Evolutionary conservation across 83 land plant species (phyloP), one percentile per base, ranked within the genome.

Genomic region (Larix sibirica): DNA sequence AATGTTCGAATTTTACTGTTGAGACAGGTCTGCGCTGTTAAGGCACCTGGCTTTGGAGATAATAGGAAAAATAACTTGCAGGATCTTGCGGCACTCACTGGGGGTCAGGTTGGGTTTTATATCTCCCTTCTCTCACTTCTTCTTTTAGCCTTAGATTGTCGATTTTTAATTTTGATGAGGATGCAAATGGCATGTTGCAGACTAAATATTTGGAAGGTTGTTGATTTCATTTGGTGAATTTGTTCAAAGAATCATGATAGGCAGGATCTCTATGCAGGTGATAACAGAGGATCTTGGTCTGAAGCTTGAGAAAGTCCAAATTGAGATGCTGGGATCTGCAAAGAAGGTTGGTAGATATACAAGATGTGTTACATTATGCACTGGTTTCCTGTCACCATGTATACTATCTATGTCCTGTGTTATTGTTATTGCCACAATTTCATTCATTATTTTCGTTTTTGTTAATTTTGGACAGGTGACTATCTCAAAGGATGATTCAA

Each of bases 401-500:
- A 31, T 77, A n/a, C 38, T 36, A 31, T 50, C 14, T 74, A 4
- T 76, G 59, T 76, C 24, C 20, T 76, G n/a, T 20, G 16, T 70
- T 70, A 17, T 76, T 54, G 28, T 71, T 24, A 47, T 3, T 50
- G 13, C 54, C 0, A 7, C 23, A 2, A 8, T 20, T 33, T 33
- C 47, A 17, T 36, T 75, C 60, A 50, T 24, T 6, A 18, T 18
- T 17, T 36, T 2, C 1, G 6, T 54, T 76, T 54, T 76, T 12
- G 20, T 21, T n/a, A 6, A n/a, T 54, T 13, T 54, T 76, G 17
- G 23, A 42, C 44, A 88, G 95, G 92, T 88, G 26, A 95, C 96
- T 31, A 62, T 97, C 5, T 94, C 98, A 21, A 89, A 89, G 81
- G 99, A 97, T 90, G 98, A 95, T 83, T 90, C 96, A 62, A 90